Evolutionary conservation across 2,329 filamentous ascomycete genomes (phyloP), one percentile per base, ranked within the genome.

Genomic region (Aspergillus pseudonomiae): DNA sequence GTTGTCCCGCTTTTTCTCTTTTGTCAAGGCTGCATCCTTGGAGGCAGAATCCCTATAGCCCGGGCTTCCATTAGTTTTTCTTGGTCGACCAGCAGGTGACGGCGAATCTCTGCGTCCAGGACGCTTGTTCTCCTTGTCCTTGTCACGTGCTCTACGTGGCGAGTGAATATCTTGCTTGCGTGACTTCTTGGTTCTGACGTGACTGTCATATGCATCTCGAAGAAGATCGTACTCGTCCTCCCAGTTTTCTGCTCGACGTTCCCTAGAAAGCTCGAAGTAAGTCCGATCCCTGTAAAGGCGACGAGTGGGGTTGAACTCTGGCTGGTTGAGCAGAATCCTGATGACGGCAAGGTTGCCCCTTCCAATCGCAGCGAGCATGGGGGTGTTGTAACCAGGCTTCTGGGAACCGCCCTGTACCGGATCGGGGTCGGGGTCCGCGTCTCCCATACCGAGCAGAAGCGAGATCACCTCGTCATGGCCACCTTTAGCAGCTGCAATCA

Each of bases 361-460:
- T 19, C 95, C 94, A 68, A 99, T 97, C 1, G 95, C 94, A 63
- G 94, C 93, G 43, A 97, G 86, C 83, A 99, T 96, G 1, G 95
- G 95, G 1, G 94, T 98, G 58, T 94, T 91, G 72, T 91, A 89
- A 62, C 95, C 93, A 48, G 85, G 79, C 63, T 86, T 82, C 34
- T 85, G 84, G 63, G 81, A 81, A 55, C 69, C 68, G 19, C 76
- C 77, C 10, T 82, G 72, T 54, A 93, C 78, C 14, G 91, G 87
- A 7, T 85, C 82, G 36, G 93, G 93, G 70, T 95, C 92, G 9
- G 86, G 84, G 70, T 90, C 84, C 21, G 86, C 85, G 56, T 85
- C 82, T 3, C 90, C 90, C 67, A 93, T 81, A 10, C 89, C 90
- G 48, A 93, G 78, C 57, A 93, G 78, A 32, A 97, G 85, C 73